Percentiles rank a stretch among this genome's conserved stretches.
These are phyloP conservation scores for Nannochloropsis gaditana DNA, from an alignment of 108 stramenopile species.

Conservation along the genomic window DNA sequence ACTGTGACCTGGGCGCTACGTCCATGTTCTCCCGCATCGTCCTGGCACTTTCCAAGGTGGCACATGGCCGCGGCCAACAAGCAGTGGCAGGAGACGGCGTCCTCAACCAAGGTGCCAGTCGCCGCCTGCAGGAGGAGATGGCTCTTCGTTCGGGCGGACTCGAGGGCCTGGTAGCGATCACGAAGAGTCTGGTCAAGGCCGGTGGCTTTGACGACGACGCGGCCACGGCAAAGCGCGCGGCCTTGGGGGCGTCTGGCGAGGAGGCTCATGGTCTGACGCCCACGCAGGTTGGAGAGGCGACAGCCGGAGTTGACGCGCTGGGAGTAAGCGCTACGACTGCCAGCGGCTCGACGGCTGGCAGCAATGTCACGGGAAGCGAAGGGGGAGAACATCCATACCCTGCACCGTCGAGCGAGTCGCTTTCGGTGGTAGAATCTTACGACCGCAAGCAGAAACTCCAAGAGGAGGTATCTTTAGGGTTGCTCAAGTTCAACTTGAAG, in stretches of 20 bases:
- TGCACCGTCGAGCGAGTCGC: constrained; percentile 5
- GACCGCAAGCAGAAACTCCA: constrained; percentile 82
- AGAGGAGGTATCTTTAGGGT: constrained; percentile 75
- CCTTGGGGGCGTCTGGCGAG: neutral
- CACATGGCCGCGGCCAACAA: neutral
- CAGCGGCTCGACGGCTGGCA: neutral
- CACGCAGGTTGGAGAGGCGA: neutral
- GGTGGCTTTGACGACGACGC: constrained; percentile 24
- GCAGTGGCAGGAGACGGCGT: neutral
- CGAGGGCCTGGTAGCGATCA: constrained; percentile 51
- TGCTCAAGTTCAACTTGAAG: constrained; percentile 91
- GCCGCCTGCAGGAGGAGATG: constrained; percentile 40
- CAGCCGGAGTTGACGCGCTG: neutral
- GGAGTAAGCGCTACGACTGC: neutral
- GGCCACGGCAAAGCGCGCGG: neutral
- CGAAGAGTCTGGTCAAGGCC: constrained; percentile 47
- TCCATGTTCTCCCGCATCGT: constrained; percentile 90
- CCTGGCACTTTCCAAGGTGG: constrained; percentile 71
- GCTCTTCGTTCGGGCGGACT: constrained; percentile 51
- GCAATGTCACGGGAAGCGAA: neutral
- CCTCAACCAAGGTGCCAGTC: constrained; percentile 22
- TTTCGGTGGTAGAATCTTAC: constrained; percentile 71
- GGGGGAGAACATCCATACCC: neutral
- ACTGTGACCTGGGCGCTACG: constrained; percentile 87
- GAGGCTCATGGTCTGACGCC: neutral